Evolutionary conservation across 345 rosid genomes (phyloP).

Genomic region (Eucalyptus sp.): DNA sequence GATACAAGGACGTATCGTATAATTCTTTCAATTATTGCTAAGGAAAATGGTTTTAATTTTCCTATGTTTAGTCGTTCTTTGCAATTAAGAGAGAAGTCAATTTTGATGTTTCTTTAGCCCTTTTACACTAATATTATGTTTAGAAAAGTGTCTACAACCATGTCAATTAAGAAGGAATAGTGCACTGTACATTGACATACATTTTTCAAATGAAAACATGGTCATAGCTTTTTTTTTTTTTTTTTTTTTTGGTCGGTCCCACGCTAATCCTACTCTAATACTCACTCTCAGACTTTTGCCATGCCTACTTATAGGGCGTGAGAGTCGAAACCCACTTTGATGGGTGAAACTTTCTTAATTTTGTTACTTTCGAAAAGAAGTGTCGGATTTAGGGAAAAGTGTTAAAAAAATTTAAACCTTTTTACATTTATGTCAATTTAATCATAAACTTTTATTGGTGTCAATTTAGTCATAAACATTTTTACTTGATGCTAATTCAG

Average conservation of each 20-base stretch:
- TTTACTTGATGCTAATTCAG: fast-evolving
- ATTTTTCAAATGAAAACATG: no score
- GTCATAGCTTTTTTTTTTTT: no score
- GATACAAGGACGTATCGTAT: fast-evolving
- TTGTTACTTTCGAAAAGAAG: neutral
- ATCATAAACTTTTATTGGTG: fast-evolving
- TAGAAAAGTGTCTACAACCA: neutral
- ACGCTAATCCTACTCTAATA: no score
- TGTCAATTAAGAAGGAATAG: neutral
- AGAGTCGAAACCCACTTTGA: neutral
- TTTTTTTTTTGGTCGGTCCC: no score
- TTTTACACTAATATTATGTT: neutral
- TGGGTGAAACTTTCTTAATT: no score
- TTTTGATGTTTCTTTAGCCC: neutral
- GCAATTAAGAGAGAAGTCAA: neutral
- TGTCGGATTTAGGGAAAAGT: fast-evolving
- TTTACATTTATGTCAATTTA: no score
- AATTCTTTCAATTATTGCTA: neutral
- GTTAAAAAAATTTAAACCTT: fast-evolving
- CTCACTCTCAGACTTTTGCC: no score
- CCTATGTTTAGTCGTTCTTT: neutral
- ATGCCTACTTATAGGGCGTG: no score
- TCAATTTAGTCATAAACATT: no score
- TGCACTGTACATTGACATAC: no score
- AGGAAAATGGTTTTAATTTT: neutral